A percentile compares a stretch with the other conserved stretches of the same genome.
phyloP scores from a whole-genome alignment of 2,329 filamentous ascomycete species.

The Colletotrichum sp. region DNA sequence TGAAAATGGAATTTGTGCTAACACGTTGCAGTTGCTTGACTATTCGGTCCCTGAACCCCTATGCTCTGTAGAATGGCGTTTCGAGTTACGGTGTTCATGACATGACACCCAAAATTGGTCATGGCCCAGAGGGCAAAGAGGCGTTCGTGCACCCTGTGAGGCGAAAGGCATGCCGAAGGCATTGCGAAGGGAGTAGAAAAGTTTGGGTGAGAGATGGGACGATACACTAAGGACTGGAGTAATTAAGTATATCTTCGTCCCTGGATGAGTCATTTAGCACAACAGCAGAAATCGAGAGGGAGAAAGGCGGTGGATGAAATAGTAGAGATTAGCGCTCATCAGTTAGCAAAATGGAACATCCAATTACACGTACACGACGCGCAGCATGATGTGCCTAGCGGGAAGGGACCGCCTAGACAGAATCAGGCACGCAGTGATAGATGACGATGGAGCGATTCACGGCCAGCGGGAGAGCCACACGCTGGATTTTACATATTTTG shows the following conservation, averaged over 20 bases:
- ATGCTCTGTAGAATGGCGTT: constrained; percentile 57
- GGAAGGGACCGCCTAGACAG: neutral
- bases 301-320: constrained; percentile 13
- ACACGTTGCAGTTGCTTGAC: constrained; percentile 71
- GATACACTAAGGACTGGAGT: constrained; percentile 3
- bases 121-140: neutral
- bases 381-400: neutral
- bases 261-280: constrained; percentile 20
- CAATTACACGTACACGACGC: neutral
- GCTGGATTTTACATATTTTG: neutral
- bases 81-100: neutral
- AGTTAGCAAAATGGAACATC: constrained; percentile 16
- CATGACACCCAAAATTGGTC: neutral
- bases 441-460: neutral
- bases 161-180: neutral
- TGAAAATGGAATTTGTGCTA: constrained; percentile 34
- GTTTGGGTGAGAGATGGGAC: constrained; percentile 12
- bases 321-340: constrained; percentile 20
- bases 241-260: constrained; percentile 18
- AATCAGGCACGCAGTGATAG: neutral
- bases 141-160: neutral
- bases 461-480: neutral
- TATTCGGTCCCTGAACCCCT: constrained; percentile 84
- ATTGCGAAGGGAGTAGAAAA: constrained; percentile 14
- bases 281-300: neutral